Base-by-base conservation (phyloP, 805 yeast species). In the Suhomyces sp. region DNA sequence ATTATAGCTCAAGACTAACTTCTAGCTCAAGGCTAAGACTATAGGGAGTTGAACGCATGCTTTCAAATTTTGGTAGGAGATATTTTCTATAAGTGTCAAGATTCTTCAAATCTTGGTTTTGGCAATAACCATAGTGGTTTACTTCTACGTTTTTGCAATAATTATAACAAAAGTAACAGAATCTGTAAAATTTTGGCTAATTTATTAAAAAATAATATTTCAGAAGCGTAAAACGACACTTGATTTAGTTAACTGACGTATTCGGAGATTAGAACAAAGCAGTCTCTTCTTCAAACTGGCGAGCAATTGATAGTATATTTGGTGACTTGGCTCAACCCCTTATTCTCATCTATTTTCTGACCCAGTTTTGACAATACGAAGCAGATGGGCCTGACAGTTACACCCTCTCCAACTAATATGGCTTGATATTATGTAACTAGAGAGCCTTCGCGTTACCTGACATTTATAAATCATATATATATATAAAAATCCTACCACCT, bases 401-500 rank as follows among this genome's bases (percentile, higher is more conserved):
- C 36, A n/a, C 36, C 17, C 17, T 29, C 7, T 29, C 13, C 13
- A 6, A 29, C 31, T 7, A n/a, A n/a, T 8, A 33, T 33, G 36
- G 36, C n/a, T 13, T 5, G 8, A 33, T n/a, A n/a, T 6, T 10
- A 10, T 5, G 5, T n/a, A 6, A 6, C 17, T n/a, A 6, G n/a
- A n/a, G 15, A 10, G 17, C 1, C 33, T 29, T 29, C 36, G 36
- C 15, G 17, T 6, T n/a, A 17, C 9, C 36, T 33, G 9, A 33
- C 22, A 40, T 41, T 8, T 19, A 46, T 40, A 33, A 29, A 22
- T 35, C 47, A 44, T 26, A 29, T 46, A 33, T 51, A 46, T 40
- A 29, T 46, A 33, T 51, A 46, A 31, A 46, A 33, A 33, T 33
- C 35, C 50, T 12, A 38, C 40, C 29, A 33, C 36, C 36, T 33